A percentile compares a stretch with the other conserved stretches of the same genome.
These are phyloP conservation scores for Tolypocladium album DNA, from an alignment of 2,329 filamentous ascomycete species.

Conservation along the genomic window DNA sequence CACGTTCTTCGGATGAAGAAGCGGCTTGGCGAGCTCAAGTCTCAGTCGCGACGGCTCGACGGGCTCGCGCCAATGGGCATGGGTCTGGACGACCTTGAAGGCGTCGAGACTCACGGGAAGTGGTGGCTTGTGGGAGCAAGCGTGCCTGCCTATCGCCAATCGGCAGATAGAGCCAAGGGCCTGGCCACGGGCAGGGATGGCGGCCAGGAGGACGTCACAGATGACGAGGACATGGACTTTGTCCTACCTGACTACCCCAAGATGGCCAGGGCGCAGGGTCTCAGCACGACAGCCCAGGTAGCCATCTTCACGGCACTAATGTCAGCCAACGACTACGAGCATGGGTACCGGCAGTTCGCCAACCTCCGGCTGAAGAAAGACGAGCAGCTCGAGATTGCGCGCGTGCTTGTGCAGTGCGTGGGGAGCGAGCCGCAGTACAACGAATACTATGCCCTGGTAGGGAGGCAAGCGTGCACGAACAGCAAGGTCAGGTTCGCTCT, in stretches of 20 bases:
- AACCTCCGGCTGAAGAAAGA: constrained; percentile 79
- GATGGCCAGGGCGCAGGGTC: constrained; percentile 70
- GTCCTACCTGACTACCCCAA: constrained; percentile 56
- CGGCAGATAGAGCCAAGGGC: constrained; percentile 5
- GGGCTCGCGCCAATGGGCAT: constrained; percentile 74
- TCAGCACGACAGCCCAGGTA: constrained; percentile 77
- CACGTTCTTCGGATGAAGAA: constrained; percentile 87
- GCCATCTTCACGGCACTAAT: constrained; percentile 92
- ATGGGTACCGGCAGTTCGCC: constrained; percentile 68
- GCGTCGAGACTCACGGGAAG: constrained; percentile 79
- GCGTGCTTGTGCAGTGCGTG: constrained; percentile 78
- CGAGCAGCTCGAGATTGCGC: constrained; percentile 77
- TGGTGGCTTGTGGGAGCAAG: constrained; percentile 99
- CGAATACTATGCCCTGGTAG: constrained; percentile 84
- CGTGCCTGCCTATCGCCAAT: constrained; percentile 42
- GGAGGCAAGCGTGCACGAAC: constrained; percentile 64
- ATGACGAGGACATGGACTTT: constrained; percentile 36
- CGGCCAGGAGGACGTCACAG: constrained; percentile 15
- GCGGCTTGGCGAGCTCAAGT: constrained; percentile 66
- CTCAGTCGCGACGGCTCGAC: constrained; percentile 45
- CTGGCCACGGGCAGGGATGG: constrained; percentile 10
- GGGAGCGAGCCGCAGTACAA: constrained; percentile 80
- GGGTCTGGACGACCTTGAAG: constrained; percentile 68
- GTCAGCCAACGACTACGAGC: constrained; percentile 72
- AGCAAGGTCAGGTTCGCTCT: constrained; percentile 73